A percentile compares a stretch with the other conserved stretches of the same genome.
Evolutionary conservation across 257 asterid species (phyloP).

Genomic region (Gentiana dahurica): DNA sequence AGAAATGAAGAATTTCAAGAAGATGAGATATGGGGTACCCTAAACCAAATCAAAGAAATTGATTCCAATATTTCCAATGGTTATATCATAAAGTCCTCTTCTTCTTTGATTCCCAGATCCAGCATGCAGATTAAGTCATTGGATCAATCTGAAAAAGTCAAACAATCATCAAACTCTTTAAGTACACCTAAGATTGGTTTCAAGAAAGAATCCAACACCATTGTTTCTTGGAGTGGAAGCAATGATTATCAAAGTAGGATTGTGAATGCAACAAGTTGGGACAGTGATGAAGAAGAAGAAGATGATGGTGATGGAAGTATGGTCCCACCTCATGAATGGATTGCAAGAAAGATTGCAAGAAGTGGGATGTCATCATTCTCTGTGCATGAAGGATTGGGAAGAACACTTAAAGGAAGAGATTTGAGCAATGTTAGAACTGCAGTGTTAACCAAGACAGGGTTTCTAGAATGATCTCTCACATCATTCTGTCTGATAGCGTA

Average conservation of each 20-base stretch:
- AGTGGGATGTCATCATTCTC: conserved; percentile 35
- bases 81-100: conserved; percentile 5
- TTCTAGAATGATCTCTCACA: conserved; percentile 30
- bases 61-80: conserved; percentile 7
- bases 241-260: conserved; percentile 4
- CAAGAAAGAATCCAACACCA: conserved; percentile 4
- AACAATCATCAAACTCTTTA: conserved; percentile 42
- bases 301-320: conserved; percentile 15
- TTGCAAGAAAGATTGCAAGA: conserved; percentile 33
- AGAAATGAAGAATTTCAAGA: conserved; percentile 53
- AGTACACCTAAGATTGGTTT: conserved; percentile 52
- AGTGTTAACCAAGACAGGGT: conserved; percentile 53
- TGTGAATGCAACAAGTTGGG: conserved; percentile 9
- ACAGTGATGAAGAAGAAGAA: conserved; percentile 24
- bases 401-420: conserved; percentile 67
- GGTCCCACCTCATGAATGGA: conserved; percentile 59
- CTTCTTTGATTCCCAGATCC: conserved; percentile 24
- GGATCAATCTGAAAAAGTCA: conserved; percentile 8
- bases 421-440: conserved; percentile 50
- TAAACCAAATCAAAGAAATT: conserved; percentile 3
- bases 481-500: no score
- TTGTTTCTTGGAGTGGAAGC: neutral
- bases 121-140: neutral
- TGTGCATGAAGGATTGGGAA: conserved; percentile 60
- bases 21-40: conserved; percentile 39